Base-by-base conservation (phyloP, 495 filamentous ascomycete genomes). In the Delitschia confertaspora region DNA sequence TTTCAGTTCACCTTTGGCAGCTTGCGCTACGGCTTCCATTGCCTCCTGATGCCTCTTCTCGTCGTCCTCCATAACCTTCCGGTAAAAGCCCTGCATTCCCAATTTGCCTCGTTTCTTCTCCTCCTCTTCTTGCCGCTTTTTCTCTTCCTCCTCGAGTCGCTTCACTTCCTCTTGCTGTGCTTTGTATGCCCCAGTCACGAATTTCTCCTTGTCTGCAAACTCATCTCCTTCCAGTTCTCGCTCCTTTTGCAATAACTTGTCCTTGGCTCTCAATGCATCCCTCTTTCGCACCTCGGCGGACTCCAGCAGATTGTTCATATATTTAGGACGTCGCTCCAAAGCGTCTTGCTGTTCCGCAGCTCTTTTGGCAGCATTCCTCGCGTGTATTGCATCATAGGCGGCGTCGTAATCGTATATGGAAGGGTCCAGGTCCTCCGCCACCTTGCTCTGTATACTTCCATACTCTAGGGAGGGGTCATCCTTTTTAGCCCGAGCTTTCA, bases 181-280 rank as follows among this genome's bases (percentile, higher is more conserved):
- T 68, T 88, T 91, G 56, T 98, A 98, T 32, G 91, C 89, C n/a
- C 77, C 76, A 0, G 91, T 98, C 22, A 96, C 91, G 54, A 98
- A 98, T 59, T 82, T 88, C 64, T 96, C 93, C 63, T 95, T 98
- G 48, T 91, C 93, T 0, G 76, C 82, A 57, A 85, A 95, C 63
- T 88, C 86, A 10, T 95, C 93, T 7, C 91, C 91, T 64, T 98
- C 91, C 0, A 79, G 83, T 51, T 89, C 93, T 25, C 91, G 77
- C 61, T 98, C 93, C 33, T 79, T 79, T 53, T 84, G 79, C 21
- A 96, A 67, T 60, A 85, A 69, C 58, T 86, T 84, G 61, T 98
- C 91, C 50, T 86, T 80, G 10, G 91, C 91, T 6, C 93, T 79
- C 24, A 85, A 67, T 35, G 84, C 78, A 64, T 95, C 91, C 19